These are phyloP conservation scores for Polyrhizophydium stewartii DNA, from an alignment of 371 early-diverging fungal species.

Conservation along the genomic window DNA sequence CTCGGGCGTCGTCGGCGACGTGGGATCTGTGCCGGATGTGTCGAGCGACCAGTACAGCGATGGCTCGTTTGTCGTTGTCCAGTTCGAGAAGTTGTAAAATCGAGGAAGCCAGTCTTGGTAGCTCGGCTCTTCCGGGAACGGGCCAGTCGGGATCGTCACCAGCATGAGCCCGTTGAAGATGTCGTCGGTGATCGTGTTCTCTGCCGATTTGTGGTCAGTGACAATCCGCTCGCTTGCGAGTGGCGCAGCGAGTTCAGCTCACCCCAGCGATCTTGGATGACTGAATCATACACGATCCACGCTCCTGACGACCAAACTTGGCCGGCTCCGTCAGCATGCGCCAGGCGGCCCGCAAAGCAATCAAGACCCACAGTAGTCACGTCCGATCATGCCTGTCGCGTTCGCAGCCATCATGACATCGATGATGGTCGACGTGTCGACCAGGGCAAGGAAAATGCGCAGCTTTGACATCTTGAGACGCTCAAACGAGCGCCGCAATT, in stretches of 20 bases:
- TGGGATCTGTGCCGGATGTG: neutral
- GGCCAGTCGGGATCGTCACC: no score
- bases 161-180: no score
- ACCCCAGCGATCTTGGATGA: no score
- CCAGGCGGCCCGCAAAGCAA: no score
- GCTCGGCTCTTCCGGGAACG: no score
- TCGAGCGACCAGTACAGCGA: neutral
- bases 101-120: neutral
- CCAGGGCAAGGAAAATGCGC: neutral
- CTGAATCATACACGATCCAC: no score
- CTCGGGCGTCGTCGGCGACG: neutral
- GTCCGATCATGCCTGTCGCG: neutral
- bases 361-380: neutral
- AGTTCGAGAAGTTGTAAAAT: neutral
- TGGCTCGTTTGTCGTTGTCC: neutral
- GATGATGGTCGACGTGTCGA: neutral
- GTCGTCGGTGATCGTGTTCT: no score
- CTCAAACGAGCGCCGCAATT: neutral
- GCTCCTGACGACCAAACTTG: no score
- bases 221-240: no score
- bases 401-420: neutral
- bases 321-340: no score
- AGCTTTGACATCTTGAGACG: neutral
- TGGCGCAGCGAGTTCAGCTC: no score
- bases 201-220: no score